Conservation (phyloP, 129 eudicot species). For the Centella asiatica region DNA sequence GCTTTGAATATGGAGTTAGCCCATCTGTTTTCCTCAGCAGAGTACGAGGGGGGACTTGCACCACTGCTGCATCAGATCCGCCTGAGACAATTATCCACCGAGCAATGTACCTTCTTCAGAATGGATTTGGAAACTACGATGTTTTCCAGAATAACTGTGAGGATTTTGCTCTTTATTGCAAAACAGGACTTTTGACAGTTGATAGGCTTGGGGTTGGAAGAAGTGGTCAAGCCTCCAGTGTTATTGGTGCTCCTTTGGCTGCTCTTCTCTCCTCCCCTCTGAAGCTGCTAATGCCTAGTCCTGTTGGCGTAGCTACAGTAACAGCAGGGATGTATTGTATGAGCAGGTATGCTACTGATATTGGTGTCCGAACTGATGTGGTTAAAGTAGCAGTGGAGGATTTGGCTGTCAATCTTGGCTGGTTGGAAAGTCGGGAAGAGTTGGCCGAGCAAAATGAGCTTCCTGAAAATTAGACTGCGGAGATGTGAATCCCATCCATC, state of each 20-base stretch:
- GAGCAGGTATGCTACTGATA: conserved; percentile 85
- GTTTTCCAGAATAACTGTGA: conserved; percentile 83
- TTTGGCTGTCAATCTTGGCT: conserved; percentile 60
- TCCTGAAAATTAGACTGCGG: conserved; percentile 7
- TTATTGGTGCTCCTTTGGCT: conserved; percentile 70
- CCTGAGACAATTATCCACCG: conserved; percentile 52
- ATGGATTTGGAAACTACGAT: conserved; percentile 76
- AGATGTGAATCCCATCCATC: background rate
- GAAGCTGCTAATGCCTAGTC: conserved; percentile 57
- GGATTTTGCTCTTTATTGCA: conserved; percentile 87
- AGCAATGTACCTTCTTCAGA: conserved; percentile 70
- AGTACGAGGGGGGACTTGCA: conserved; percentile 91
- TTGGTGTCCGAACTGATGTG: conserved; percentile 79
- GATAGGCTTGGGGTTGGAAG: conserved; percentile 71
- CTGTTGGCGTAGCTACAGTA: conserved; percentile 71
- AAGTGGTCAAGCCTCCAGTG: conserved; percentile 76
- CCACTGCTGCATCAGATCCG: conserved; percentile 62
- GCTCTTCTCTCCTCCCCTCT: conserved; percentile 71
- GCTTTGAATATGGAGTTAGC: conserved; percentile 61
- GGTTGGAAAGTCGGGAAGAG: conserved; percentile 37
- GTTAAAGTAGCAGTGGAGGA: conserved; percentile 84
- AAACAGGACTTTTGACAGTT: conserved; percentile 61
- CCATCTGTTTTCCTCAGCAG: conserved; percentile 65
- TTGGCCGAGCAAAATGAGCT: conserved; percentile 25
- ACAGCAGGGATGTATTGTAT: conserved; percentile 89